Base-by-base conservation (phyloP, 495 filamentous ascomycete species). In the Podospora pseudoanserina region DNA sequence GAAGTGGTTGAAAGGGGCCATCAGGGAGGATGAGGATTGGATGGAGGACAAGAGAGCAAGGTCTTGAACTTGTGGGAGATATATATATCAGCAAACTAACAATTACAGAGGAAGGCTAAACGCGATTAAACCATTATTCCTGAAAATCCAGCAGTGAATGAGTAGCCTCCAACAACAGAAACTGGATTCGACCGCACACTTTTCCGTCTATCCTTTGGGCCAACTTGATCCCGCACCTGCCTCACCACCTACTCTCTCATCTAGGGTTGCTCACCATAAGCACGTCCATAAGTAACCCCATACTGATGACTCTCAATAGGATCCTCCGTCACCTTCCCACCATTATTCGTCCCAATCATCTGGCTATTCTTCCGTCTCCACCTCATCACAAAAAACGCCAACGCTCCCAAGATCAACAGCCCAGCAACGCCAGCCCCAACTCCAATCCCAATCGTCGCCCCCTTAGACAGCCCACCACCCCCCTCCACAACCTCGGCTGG, bases 1-100 rank as follows among this genome's bases (percentile, higher is more conserved):
- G 39, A 66, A 72, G 65, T 79, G 77, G 77, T 64, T 78, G 65
- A 56, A 66, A 63, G 73, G 75, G 66, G 75, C 64, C 66, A 68
- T 72, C 28, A 65, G 67, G 30, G 65, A 67, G 30, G 61, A 67
- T 53, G 53, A 60, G 30, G 66, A 28, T 26, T 28, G 58, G 53
- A 26, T n/a, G 61, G 60, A 32, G n/a, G 30, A 27, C 13, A 49
- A 11, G 39, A 49, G 15, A 49, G 39, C 39, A 49, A 49, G 39
- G 9, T 39, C 34, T 49, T 16, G 9, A 49, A 16, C 9, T 49
- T 49, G 9, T 49, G 15, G 13, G 39, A 3, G 7, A 2, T 13
- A 49, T 49, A 49, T 49, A 49, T 49, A 49, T 9, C 39, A 49
- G 15, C 39, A 49, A 49, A 11, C 15, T 16, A 49, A 49, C 39